Evolutionary conservation across 2,329 filamentous ascomycete genomes (phyloP).

Genomic region (Hypoxylon sp.): DNA sequence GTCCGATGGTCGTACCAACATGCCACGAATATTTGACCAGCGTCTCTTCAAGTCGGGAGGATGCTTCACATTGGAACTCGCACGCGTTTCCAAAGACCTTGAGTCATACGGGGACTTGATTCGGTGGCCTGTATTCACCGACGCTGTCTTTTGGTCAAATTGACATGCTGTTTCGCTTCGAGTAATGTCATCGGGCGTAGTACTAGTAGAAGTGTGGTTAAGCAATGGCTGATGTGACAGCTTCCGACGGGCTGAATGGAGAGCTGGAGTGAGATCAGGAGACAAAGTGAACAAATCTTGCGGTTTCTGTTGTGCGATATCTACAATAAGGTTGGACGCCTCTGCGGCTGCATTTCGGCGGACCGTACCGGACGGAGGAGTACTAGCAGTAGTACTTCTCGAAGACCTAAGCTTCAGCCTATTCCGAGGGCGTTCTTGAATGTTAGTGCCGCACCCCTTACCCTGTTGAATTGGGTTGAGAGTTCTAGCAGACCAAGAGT

Average conservation of each 20-base stretch:
- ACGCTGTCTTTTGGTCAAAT: constrained; percentile 22
- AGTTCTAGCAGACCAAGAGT: constrained; percentile 21
- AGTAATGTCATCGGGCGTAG: not conserved
- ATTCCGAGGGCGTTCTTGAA: constrained; percentile 33
- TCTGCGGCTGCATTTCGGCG: constrained; percentile 43
- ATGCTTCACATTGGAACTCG: constrained; percentile 29
- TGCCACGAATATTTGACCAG: constrained; percentile 48
- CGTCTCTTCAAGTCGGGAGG: constrained; percentile 47
- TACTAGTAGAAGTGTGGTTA: constrained; percentile 4
- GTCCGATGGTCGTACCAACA: constrained; percentile 41
- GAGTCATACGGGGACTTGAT: constrained; percentile 24
- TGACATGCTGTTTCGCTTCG: constrained; percentile 14
- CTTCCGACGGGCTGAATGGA: constrained; percentile 38
- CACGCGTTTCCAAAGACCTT: constrained; percentile 21
- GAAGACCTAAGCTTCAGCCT: constrained; percentile 49
- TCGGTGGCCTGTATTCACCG: constrained; percentile 14
- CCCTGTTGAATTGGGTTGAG: constrained; percentile 33
- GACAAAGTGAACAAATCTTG: constrained; percentile 50
- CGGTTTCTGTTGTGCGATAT: constrained; percentile 43
- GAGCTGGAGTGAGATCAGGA: constrained; percentile 37
- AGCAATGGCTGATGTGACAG: constrained; percentile 23
- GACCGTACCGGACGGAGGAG: constrained; percentile 46
- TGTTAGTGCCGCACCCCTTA: constrained; percentile 16
- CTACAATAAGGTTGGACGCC: constrained; percentile 34
- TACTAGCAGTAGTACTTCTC: constrained; percentile 37